phyloP scores from a whole-genome alignment of 139 green algal species.

The Gonium pectorale region DNA sequence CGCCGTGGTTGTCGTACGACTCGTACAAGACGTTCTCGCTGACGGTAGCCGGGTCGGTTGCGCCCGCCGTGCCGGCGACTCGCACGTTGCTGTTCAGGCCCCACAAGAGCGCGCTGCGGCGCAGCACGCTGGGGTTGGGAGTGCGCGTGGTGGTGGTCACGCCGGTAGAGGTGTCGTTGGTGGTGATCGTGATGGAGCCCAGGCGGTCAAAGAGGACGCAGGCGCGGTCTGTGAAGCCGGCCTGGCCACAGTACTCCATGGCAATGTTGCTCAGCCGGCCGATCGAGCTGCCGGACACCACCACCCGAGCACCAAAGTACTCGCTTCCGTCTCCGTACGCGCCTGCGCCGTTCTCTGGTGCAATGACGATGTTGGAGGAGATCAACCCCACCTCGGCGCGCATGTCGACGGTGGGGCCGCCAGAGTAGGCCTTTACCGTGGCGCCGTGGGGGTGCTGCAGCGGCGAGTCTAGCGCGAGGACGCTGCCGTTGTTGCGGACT shows the following conservation, averaged over 20 bases:
- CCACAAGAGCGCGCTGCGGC: slow-evolving; percentile 22
- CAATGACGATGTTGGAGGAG: slow-evolving; percentile 23
- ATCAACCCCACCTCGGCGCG: slow-evolving; percentile 54
- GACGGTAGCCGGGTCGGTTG: neutral
- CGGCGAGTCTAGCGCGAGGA: slow-evolving; percentile 47
- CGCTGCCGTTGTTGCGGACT: slow-evolving; percentile 19
- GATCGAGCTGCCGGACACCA: slow-evolving; percentile 29
- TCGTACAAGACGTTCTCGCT: slow-evolving; percentile 29
- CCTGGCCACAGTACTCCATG: slow-evolving; percentile 53
- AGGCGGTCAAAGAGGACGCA: slow-evolving; percentile 43
- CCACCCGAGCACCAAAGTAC: slow-evolving; percentile 40
- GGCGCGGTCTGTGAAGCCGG: slow-evolving; percentile 21
- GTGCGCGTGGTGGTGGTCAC: neutral
- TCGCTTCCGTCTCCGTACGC: slow-evolving; percentile 5
- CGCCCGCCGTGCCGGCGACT: neutral
- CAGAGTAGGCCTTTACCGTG: neutral
- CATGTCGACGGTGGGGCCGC: slow-evolving; percentile 42
- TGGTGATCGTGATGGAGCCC: neutral
- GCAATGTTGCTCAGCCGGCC: slow-evolving; percentile 23
- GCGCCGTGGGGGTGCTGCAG: slow-evolving; percentile 48
- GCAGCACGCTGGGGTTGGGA: slow-evolving; percentile 45
- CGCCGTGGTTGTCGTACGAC: slow-evolving; percentile 8
- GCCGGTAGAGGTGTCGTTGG: neutral
- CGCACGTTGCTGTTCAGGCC: slow-evolving; percentile 47
- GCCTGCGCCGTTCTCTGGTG: neutral